Evolutionary conservation across 306 rosid genomes (phyloP).

Genomic region (Lathyrus aphaca): DNA sequence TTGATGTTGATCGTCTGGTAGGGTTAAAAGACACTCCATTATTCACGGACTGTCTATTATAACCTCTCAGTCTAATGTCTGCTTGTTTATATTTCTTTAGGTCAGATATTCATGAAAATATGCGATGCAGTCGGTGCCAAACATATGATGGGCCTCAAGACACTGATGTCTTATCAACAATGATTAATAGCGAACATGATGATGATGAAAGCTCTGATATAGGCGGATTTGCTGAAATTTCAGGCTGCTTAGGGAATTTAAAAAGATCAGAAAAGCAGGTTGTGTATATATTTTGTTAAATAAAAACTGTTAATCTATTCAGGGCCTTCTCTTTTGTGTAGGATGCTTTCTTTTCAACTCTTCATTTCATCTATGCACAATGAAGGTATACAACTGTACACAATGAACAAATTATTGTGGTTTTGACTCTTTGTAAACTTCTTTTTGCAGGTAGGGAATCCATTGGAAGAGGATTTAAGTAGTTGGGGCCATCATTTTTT

Average conservation of each 20-base stretch:
- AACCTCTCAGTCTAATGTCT: constrained; percentile 31
- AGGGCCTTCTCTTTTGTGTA: constrained; percentile 24
- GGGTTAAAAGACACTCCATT: constrained; percentile 28
- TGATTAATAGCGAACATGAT: constrained; percentile 44
- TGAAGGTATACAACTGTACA: not conserved
- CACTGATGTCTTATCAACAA: constrained; percentile 38
- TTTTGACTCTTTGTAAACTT: constrained; percentile 32
- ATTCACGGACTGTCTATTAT: constrained; percentile 4
- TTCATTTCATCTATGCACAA: constrained; percentile 4
- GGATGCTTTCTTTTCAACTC: constrained; percentile 16
- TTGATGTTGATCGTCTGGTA: constrained; percentile 11
- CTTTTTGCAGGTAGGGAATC: constrained; percentile 72
- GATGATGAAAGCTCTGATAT: constrained; percentile 69
- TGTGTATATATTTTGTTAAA: constrained; percentile 36
- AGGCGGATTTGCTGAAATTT: constrained; percentile 89
- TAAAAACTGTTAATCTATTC: constrained; percentile 20
- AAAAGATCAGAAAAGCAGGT: constrained; percentile 96
- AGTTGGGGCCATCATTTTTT: constrained; percentile 94
- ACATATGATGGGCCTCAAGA: constrained; percentile 45
- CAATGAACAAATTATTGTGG: constrained; percentile 6
- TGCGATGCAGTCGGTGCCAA: constrained; percentile 86
- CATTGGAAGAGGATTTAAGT: constrained; percentile 89
- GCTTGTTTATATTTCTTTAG: constrained; percentile 45
- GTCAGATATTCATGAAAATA: constrained; percentile 91
- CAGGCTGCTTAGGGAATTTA: constrained; percentile 81